These are phyloP conservation scores for Streptanthus diversifolius DNA, from an alignment of 345 rosid species.

Conservation along the genomic window DNA sequence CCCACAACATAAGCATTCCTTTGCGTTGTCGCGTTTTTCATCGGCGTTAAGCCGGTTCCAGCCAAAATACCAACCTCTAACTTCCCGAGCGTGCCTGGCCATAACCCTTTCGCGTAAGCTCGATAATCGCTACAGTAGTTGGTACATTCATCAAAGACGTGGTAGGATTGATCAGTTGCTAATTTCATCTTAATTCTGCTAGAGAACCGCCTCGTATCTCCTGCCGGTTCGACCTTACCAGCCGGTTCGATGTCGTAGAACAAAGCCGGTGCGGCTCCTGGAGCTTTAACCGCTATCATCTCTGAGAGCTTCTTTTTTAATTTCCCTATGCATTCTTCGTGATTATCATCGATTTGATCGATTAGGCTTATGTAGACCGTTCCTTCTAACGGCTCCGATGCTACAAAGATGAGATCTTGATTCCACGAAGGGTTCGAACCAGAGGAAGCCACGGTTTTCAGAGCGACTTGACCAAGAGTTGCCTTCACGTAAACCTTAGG, in stretches of 20 bases:
- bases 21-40: not conserved
- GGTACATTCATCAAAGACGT: constrained; percentile 9
- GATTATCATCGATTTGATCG: not conserved
- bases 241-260: constrained; percentile 13
- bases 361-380: not conserved
- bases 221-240: not conserved
- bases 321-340: constrained; percentile 3
- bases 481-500: constrained; percentile 24
- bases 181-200: constrained; percentile 26
- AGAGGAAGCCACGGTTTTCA: not conserved
- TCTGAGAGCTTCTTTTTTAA: constrained; percentile 16
- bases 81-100: constrained; percentile 8
- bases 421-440: constrained; percentile 29
- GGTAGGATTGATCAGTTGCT: constrained; percentile 28
- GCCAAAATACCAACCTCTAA: constrained; percentile 24
- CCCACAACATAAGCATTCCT: constrained; percentile 13
- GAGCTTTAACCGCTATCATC: constrained; percentile 11
- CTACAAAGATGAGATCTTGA: constrained; percentile 24
- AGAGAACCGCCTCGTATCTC: constrained; percentile 10
- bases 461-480: not conserved
- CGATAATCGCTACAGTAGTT: constrained; percentile 18
- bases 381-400: constrained; percentile 22
- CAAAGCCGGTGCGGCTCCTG: constrained; percentile 14
- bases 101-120: constrained; percentile 14
- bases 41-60: not conserved